Evolutionary conservation across 2,329 filamentous ascomycete species (phyloP).

Genomic region (Aspergillus proliferans): DNA sequence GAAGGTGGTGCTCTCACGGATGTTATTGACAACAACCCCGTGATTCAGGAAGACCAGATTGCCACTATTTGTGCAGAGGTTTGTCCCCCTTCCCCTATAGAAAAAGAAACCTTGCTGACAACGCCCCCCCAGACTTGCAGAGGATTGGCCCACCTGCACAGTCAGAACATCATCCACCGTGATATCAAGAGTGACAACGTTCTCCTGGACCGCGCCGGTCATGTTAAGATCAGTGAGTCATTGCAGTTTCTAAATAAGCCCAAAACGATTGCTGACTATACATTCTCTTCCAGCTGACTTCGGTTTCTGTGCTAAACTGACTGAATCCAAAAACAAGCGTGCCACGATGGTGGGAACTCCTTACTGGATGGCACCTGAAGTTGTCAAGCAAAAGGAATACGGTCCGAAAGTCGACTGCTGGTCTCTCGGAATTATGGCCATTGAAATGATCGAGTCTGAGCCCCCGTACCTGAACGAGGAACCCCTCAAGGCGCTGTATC

Average conservation of each 20-base stretch:
- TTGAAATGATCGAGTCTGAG: constrained; percentile 99
- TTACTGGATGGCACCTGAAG: constrained; percentile 99
- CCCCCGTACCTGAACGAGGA: constrained; percentile 97
- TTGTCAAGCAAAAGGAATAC: constrained; percentile 99
- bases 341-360: constrained; percentile 98
- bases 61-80: constrained; percentile 96
- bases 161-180: constrained; percentile 94
- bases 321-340: constrained; percentile 92
- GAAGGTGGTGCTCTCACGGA: constrained; percentile 95
- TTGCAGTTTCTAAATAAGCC: not conserved
- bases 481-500: constrained; percentile 90
- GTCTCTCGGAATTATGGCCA: constrained; percentile 98
- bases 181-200: constrained; percentile 99
- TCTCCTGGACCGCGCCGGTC: constrained; percentile 83
- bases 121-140: constrained; percentile 69
- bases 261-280: constrained; percentile 16
- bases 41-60: constrained; percentile 94
- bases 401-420: constrained; percentile 98
- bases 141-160: constrained; percentile 87
- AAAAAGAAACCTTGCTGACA: too few species aligned
- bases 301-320: constrained; percentile 97
- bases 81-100: constrained; percentile 27
- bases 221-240: constrained; percentile 93
- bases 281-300: constrained; percentile 69
- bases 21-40: constrained; percentile 95